phyloP scores from a whole-genome alignment of 345 rosid species.

The Moricandia arvensis region DNA sequence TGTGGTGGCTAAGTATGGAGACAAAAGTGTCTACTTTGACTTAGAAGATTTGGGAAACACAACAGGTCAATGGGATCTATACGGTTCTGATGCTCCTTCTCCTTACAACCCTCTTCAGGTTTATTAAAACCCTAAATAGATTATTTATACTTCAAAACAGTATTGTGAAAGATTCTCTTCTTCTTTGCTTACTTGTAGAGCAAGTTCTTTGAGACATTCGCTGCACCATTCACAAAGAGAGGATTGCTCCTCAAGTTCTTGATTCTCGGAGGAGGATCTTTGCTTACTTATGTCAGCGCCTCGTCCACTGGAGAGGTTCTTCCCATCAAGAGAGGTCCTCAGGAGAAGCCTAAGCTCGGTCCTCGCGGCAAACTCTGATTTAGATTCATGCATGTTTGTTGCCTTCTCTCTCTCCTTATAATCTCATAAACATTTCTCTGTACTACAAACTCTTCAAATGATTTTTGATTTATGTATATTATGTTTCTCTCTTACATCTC shows the following conservation, averaged over 20 bases:
- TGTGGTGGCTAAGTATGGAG: slow-evolving; percentile 91
- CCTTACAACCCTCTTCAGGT: slow-evolving; percentile 98
- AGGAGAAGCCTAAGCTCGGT: slow-evolving; percentile 82
- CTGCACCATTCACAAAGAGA: slow-evolving; percentile 97
- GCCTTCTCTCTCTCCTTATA: slow-evolving; percentile 11
- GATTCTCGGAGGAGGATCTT: slow-evolving; percentile 83
- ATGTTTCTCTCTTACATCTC: slow-evolving; percentile 30
- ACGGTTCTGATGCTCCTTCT: slow-evolving; percentile 99
- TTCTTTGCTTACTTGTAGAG: slow-evolving; percentile 53
- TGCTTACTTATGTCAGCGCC: slow-evolving; percentile 67
- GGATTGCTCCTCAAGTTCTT: slow-evolving; percentile 91
- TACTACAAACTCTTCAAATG: slow-evolving; percentile 1
- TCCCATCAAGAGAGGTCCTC: slow-evolving; percentile 97
- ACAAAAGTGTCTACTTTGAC: slow-evolving; percentile 94
- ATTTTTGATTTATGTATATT: slow-evolving; percentile 27
- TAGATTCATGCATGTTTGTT: neutral
- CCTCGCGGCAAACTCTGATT: slow-evolving; percentile 87
- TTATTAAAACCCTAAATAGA: neutral
- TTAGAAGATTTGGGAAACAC: slow-evolving; percentile 95
- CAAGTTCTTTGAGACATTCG: slow-evolving; percentile 94
- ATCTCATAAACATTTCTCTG: slow-evolving; percentile 23
- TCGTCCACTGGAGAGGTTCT: slow-evolving; percentile 68
- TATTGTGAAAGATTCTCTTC: neutral
- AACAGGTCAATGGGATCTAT: slow-evolving; percentile 93
- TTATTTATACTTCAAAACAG: neutral